Evolutionary conservation across 352 stramenopile species (phyloP).

Genomic region (Phytophthora europaea): DNA sequence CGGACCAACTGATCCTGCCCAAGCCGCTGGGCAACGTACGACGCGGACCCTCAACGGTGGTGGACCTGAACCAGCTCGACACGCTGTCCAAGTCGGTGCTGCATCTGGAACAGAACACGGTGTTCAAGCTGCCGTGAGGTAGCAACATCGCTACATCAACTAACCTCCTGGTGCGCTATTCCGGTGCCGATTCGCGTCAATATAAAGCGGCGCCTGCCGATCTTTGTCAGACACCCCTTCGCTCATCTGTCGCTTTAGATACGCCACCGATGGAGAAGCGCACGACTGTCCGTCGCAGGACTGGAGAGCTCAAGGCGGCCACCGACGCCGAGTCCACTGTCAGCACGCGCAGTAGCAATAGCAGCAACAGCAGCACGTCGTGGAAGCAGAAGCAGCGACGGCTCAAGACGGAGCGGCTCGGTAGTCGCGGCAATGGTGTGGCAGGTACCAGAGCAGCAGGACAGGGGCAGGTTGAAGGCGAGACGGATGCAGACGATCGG

Average conservation of each 20-base stretch:
- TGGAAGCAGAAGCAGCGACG: slow-evolving; percentile 33
- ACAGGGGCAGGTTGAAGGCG: not conserved
- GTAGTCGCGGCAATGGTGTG: not conserved
- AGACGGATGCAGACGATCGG: slow-evolving; percentile 2
- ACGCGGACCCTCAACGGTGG: slow-evolving; percentile 20
- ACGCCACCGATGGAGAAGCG: slow-evolving; percentile 35
- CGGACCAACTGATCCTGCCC: slow-evolving; percentile 53
- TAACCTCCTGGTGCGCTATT: not conserved
- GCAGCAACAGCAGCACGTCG: slow-evolving; percentile 20
- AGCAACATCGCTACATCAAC: slow-evolving; percentile 1
- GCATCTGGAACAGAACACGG: slow-evolving; percentile 78
- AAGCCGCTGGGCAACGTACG: slow-evolving; percentile 47
- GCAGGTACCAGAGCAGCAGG: not conserved
- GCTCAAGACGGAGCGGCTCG: slow-evolving; percentile 13
- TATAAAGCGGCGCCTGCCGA: slow-evolving; percentile 30
- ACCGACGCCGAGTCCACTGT: slow-evolving; percentile 41
- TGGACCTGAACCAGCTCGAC: slow-evolving; percentile 71
- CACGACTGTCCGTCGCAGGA: slow-evolving; percentile 25
- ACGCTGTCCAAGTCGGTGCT: slow-evolving; percentile 74
- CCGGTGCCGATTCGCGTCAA: slow-evolving; percentile 13
- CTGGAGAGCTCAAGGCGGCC: slow-evolving; percentile 17
- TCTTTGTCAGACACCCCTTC: slow-evolving; percentile 38
- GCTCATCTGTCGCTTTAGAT: slow-evolving; percentile 13
- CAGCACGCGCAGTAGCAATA: slow-evolving; percentile 39
- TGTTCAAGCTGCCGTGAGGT: slow-evolving; percentile 63